Evolutionary conservation across 192 early-diverging fungal species (phyloP), one percentile per base, ranked within the genome.

Genomic region (Coemansia sp.): DNA sequence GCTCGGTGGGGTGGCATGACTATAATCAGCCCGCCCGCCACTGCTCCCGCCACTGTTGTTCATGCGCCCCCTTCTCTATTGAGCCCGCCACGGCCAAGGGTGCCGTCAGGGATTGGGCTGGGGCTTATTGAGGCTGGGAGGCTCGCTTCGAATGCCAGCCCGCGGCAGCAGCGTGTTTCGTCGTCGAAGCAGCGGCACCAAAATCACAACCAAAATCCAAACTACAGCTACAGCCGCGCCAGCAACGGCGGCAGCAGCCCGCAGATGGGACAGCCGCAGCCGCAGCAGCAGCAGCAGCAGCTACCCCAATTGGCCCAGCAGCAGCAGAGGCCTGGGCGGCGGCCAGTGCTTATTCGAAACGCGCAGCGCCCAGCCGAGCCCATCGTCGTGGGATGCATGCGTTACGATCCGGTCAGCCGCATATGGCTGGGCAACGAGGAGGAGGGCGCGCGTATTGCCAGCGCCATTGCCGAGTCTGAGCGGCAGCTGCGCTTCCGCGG

Each of bases 381-480:
- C 5, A 40, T 80, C 46, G 73, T 80, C 20, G 42, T 80, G 6
- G 72, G 73, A 15, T 44, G 65, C 59, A 75, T 80, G 73, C 78
- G 72, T 51, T 80, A 75, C 69, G 78, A 80, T 58, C 78, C 78
- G 8, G 59, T 67, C 64, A 58, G 70, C 62, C 73, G 72, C 42
- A 29, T 72, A 27, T 80, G 78, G 78, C 1, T 72, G 19, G 78
- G 78, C 13, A 80, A 80, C 61, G 78, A 80, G 53, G 70, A 75
- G 34, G 78, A 80, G 36, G 72, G 67, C 50, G 40, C 64, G 59
- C 72, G 78, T 41, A 65, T 80, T 61, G 73, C 78, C 41, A 65
- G 27, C 48, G 78, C 78, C 20, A 72, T 81, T 53, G 78, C 78
- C 39, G 78, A 81, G 40, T 81, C 74, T 0, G 78, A 81, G 45